Base-by-base conservation (phyloP, 768 basidiomycete genomes). In the Phaffia tasmanica region DNA sequence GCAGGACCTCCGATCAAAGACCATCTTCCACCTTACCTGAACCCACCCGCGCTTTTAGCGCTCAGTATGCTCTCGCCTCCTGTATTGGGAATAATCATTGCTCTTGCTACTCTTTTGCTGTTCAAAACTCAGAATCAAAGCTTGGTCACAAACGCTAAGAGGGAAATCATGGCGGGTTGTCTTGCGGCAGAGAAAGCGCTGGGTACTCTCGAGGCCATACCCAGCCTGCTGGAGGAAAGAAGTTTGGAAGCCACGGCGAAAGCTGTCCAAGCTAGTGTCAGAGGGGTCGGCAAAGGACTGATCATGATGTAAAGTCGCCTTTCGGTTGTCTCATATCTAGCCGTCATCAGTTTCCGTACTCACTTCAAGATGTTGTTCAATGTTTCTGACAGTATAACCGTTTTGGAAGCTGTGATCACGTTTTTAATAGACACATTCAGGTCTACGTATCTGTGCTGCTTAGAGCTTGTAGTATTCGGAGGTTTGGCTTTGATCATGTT, bases 11-110 rank as follows among this genome's bases (percentile, higher is more conserved):
- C 60, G 46, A 42, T 49, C 11, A 3, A 25, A 16, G 18, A 30
- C 32, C 62, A 78, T 21, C 84, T 92, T 65, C 85, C 81, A 68
- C 88, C 91, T 9, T 93, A 93, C 76, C 85, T 97, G 58, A 81
- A 84, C 70, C 85, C 92, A 47, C 81, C 84, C 32, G 85, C 93
- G 72, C 81, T 90, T 56, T 82, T 94, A 35, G 89, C 90, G 27
- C 83, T 94, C 16, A 82, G 88, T 74, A 88, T 90, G 86, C 86
- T 97, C 49, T 89, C 91, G 11, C 91, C 89, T 70, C 90, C 90
- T 42, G 85, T 95, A 32, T 78, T 94, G 51, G 93, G 91, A 29
- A 83, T 97, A 66, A 75, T 91, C 70, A 88, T 97, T 73, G 83
- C 93, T 75, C 86, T 86, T 46, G 89, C 91, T 73, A 83, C 89